These are phyloP conservation scores for Cornus kousa DNA, from an alignment of 148 eudicot species.

Conservation along the genomic window DNA sequence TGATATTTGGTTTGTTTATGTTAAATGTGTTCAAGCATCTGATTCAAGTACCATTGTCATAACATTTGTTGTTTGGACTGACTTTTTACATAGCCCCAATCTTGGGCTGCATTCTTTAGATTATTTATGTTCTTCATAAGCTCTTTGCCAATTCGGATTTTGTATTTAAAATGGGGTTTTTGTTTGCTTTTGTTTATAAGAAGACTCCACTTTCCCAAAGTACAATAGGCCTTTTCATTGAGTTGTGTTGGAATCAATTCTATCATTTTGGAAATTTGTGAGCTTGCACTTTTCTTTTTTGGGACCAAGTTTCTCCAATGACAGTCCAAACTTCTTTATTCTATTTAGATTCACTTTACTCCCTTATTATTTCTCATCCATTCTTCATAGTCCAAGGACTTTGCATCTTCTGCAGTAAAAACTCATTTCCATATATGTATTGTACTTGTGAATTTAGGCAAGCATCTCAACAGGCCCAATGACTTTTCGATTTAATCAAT, in stretches of 20 bases:
- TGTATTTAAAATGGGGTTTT: not conserved
- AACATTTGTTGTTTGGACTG: not conserved
- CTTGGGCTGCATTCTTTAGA: not conserved
- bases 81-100: too few species aligned
- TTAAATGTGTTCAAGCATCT: not conserved
- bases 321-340: slow-evolving; percentile 21
- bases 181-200: slow-evolving; percentile 46
- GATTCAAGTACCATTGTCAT: not conserved
- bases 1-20: not conserved
- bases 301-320: slow-evolving; percentile 10
- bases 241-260: slow-evolving; percentile 13
- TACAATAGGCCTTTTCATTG: slow-evolving; percentile 16
- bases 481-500: not conserved
- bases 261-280: slow-evolving; percentile 17
- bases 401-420: slow-evolving; percentile 19
- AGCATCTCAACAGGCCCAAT: slow-evolving; percentile 4
- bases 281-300: slow-evolving; percentile 1
- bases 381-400: not conserved
- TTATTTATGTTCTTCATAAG: slow-evolving; percentile 27
- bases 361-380: too few species aligned
- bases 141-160: slow-evolving; percentile 13
- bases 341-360: slow-evolving; percentile 4
- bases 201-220: slow-evolving; percentile 40
- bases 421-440: not conserved
- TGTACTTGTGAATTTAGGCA: not conserved